These are phyloP conservation scores for Erigeron philadelphicus DNA, from an alignment of 140 eudicot species.

Conservation along the genomic window DNA sequence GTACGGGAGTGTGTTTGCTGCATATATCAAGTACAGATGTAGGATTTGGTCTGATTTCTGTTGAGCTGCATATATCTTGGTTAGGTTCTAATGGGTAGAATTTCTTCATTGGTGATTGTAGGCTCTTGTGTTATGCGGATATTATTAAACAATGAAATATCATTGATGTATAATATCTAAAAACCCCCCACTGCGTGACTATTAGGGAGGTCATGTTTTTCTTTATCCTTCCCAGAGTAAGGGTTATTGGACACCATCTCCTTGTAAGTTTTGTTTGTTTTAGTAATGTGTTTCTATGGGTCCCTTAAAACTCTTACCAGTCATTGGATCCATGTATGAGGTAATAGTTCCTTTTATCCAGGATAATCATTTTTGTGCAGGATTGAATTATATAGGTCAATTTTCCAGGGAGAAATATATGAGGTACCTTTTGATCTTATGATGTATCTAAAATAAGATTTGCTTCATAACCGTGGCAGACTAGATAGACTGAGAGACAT, in stretches of 20 bases:
- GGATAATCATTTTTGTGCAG: slow-evolving; percentile 43
- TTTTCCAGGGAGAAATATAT: slow-evolving; percentile 30
- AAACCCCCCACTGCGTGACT: slow-evolving; percentile 12
- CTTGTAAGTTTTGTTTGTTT: slow-evolving; percentile 23
- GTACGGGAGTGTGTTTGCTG: slow-evolving; percentile 11
- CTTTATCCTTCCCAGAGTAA: slow-evolving; percentile 18
- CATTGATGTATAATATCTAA: slow-evolving; percentile 15
- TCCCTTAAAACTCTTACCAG: slow-evolving; percentile 12
- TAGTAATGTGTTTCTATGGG: background rate
- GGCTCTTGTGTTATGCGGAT: slow-evolving; percentile 24
- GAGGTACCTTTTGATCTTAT: slow-evolving; percentile 34
- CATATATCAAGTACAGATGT: background rate
- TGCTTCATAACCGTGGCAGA: background rate
- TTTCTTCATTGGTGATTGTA: slow-evolving; percentile 23
- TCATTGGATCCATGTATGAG: slow-evolving; percentile 25
- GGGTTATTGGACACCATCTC: slow-evolving; percentile 14
- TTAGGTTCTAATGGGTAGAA: slow-evolving; percentile 11
- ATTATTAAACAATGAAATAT: slow-evolving; percentile 12
- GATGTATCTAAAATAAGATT: slow-evolving; percentile 26
- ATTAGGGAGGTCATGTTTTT: slow-evolving; percentile 21
- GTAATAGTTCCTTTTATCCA: slow-evolving; percentile 24
- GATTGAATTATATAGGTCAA: slow-evolving; percentile 35
- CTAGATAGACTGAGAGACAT: slow-evolving; percentile 16
- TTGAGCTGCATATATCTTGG: slow-evolving; percentile 5
- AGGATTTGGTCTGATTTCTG: background rate